phyloP scores from a whole-genome alignment of 306 rosid species.

The Lathyrus tuberosus region DNA sequence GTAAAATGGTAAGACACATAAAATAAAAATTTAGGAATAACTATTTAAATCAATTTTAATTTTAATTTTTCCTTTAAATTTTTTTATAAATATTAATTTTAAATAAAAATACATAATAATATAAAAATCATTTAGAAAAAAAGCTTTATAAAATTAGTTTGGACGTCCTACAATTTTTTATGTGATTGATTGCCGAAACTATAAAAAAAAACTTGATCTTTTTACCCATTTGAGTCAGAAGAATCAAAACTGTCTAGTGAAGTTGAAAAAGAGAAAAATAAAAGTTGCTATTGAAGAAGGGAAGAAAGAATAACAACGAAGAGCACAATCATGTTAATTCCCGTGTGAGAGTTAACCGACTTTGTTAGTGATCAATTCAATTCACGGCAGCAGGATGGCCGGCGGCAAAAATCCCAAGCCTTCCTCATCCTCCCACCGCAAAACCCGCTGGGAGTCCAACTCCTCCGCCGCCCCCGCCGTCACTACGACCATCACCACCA shows the following conservation, averaged over 20 bases:
- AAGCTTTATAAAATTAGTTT: too few relatives aligned
- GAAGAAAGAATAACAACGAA: neutral
- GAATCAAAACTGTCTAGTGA: neutral
- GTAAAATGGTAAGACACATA: too few relatives aligned
- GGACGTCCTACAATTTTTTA: too few relatives aligned
- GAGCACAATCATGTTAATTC: too few relatives aligned
- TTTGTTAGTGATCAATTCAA: neutral
- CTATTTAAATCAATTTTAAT: too few relatives aligned
- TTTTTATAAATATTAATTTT: too few relatives aligned
- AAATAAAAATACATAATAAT: too few relatives aligned
- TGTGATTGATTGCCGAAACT: too few relatives aligned
- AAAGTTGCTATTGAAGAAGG: neutral
- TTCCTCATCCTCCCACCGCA: slow-evolving; percentile 57
- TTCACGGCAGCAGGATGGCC: slow-evolving; percentile 58
- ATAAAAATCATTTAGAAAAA: too few relatives aligned
- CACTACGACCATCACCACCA: neutral
- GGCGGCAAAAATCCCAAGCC: slow-evolving; percentile 64
- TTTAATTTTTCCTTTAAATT: too few relatives aligned
- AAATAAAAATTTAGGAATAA: too few relatives aligned
- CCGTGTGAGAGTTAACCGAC: neutral
- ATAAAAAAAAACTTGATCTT: neutral
- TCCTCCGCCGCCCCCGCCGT: too few relatives aligned
- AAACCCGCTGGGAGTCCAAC: slow-evolving; percentile 83
- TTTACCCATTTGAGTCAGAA: neutral
- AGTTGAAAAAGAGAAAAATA: neutral